Evolutionary conservation across 129 eudicot genomes (phyloP).

Genomic region (Flaveria bidentis): DNA sequence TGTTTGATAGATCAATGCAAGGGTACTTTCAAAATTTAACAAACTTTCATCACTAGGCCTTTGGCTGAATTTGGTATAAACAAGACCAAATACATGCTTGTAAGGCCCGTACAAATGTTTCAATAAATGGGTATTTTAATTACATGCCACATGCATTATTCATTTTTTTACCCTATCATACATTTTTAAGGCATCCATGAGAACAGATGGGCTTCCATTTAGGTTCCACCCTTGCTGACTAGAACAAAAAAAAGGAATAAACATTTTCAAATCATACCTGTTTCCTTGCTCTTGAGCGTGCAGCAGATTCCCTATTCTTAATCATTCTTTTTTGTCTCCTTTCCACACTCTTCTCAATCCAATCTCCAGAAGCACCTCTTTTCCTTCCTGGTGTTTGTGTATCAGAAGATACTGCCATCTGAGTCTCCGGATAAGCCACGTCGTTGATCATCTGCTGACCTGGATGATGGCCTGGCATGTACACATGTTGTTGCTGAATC

Average conservation of each 20-base stretch:
- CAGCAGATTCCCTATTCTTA: constrained; percentile 86
- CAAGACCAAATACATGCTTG: background rate
- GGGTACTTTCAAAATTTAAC: background rate
- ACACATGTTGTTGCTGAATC: constrained; percentile 39
- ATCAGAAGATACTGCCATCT: constrained; percentile 58
- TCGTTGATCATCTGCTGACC: constrained; percentile 45
- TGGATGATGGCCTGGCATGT: constrained; percentile 55
- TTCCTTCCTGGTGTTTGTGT: constrained; percentile 63
- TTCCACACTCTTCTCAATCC: constrained; percentile 74
- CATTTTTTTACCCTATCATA: background rate
- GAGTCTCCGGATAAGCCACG: constrained; percentile 41
- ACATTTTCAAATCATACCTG: constrained; percentile 47
- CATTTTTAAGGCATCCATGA: background rate
- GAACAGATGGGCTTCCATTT: background rate
- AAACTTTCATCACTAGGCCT: background rate
- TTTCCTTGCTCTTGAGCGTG: constrained; percentile 84
- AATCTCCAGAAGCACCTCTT: constrained; percentile 61
- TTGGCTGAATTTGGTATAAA: constrained; percentile 6
- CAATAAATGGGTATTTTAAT: background rate
- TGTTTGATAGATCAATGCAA: background rate
- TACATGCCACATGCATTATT: background rate
- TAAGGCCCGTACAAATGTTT: background rate
- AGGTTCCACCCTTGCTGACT: background rate
- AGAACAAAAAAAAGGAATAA: background rate
- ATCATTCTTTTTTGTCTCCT: constrained; percentile 94